A percentile compares a stretch with the other conserved stretches of the same genome.
Conservation (phyloP, 108 stramenopile genomes). For the Skeletonema potamos region DNA sequence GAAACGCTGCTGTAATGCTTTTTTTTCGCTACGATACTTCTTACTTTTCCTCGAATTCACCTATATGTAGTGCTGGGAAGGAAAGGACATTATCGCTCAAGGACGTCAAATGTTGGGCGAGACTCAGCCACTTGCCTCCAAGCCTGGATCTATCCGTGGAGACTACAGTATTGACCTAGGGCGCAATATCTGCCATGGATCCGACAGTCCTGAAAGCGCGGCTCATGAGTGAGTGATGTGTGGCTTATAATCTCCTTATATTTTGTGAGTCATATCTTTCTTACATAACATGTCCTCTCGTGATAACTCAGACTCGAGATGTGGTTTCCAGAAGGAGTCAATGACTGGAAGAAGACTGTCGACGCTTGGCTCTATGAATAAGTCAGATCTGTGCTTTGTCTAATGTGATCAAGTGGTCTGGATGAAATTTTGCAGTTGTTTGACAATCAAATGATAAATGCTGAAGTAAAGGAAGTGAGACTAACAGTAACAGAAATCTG, state of each 20-base stretch:
- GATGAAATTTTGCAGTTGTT: too few relatives aligned
- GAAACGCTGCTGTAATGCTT: too few relatives aligned
- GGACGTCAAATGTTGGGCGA: constrained; percentile 92
- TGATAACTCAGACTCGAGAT: constrained; percentile 57
- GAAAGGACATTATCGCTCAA: constrained; percentile 79
- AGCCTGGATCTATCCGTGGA: constrained; percentile 82
- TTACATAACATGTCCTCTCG: background rate
- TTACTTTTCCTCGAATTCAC: background rate
- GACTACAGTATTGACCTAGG: constrained; percentile 88
- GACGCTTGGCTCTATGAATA: constrained; percentile 76
- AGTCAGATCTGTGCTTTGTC: constrained; percentile 3
- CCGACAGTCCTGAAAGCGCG: constrained; percentile 73
- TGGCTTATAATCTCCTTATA: background rate
- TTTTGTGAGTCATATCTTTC: background rate
- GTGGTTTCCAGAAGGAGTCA: constrained; percentile 89
- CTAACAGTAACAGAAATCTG: background rate
- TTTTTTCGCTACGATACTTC: background rate
- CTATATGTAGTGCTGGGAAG: constrained; percentile 59
- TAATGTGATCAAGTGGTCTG: too few relatives aligned
- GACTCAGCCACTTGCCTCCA: constrained; percentile 79
- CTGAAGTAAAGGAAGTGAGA: background rate
- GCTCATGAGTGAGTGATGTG: constrained; percentile 52
- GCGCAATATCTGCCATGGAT: constrained; percentile 69
- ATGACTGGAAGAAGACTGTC: constrained; percentile 78
- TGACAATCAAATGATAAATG: background rate